Evolutionary conservation across 306 rosid genomes (phyloP).

Genomic region (Trifolium fragiferum): DNA sequence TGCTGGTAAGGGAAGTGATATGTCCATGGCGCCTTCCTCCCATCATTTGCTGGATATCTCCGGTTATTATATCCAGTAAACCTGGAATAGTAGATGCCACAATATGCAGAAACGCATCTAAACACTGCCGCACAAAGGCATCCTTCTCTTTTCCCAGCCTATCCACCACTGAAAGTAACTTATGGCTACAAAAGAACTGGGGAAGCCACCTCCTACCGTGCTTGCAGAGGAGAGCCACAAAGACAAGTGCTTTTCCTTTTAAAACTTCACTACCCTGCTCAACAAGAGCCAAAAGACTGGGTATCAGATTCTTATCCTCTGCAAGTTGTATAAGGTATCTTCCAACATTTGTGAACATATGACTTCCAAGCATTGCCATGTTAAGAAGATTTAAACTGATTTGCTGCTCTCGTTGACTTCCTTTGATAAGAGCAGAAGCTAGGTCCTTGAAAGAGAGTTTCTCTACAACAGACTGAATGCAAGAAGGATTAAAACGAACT

Average conservation of each 20-base stretch:
- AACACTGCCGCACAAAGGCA: conserved; percentile 72
- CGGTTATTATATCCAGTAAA: conserved; percentile 78
- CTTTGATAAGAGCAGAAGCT: conserved; percentile 79
- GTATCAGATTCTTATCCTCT: conserved; percentile 87
- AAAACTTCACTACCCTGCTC: conserved; percentile 95
- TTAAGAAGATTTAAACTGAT: conserved; percentile 90
- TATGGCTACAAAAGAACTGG: conserved; percentile 84
- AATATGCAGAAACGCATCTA: conserved; percentile 73
- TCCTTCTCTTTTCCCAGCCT: conserved; percentile 93
- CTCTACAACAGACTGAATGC: conserved; percentile 74
- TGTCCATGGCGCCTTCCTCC: conserved; percentile 95
- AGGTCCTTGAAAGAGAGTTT: conserved; percentile 83
- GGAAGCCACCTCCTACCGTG: conserved; percentile 91
- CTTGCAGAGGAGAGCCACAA: conserved; percentile 88
- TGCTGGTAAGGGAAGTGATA: conserved; percentile 68
- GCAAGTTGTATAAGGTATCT: conserved; percentile 70
- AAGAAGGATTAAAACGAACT: conserved; percentile 80
- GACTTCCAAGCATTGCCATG: conserved; percentile 90
- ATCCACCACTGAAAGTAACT: conserved; percentile 85
- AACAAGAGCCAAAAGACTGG: conserved; percentile 72
- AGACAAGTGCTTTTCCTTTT: conserved; percentile 85
- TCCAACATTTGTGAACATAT: conserved; percentile 71
- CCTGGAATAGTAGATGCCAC: conserved; percentile 79
- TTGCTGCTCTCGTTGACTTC: conserved; percentile 91
- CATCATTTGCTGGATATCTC: conserved; percentile 86